These are phyloP conservation scores for Gentiana macrophylla DNA, from an alignment of 257 asterid genomes.

Conservation along the genomic window DNA sequence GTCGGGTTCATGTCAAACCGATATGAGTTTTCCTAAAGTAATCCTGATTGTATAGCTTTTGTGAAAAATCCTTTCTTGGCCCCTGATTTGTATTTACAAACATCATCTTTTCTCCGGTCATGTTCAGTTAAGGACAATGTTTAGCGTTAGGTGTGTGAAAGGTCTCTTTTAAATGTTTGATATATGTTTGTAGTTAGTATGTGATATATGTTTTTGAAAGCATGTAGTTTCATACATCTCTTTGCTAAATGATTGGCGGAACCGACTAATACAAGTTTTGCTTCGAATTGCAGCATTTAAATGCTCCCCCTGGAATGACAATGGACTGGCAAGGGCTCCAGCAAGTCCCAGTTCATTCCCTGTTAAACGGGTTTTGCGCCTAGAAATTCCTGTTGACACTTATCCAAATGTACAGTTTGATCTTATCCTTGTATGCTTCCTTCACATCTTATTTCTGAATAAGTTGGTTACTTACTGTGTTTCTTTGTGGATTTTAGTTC, in stretches of 20 bases:
- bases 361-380: slow-evolving; percentile 80
- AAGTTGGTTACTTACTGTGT: neutral
- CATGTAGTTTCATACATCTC: no score
- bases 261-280: neutral
- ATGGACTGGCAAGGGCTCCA: slow-evolving; percentile 99
- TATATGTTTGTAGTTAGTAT: no score
- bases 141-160: no score
- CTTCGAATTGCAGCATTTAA: slow-evolving; percentile 50
- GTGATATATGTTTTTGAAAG: no score
- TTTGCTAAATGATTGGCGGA: neutral
- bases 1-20: no score
- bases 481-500: slow-evolving; percentile 38
- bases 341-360: slow-evolving; percentile 97
- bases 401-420: slow-evolving; percentile 64
- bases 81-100: no score
- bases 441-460: neutral
- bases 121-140: no score
- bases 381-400: slow-evolving; percentile 91
- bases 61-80: no score
- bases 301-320: slow-evolving; percentile 85
- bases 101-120: no score
- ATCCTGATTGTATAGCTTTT: no score
- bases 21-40: no score
- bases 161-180: no score
- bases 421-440: slow-evolving; percentile 4